phyloP scores from a whole-genome alignment of 768 basidiomycete genomes.

The Cystofilobasidium bisporidii region DNA sequence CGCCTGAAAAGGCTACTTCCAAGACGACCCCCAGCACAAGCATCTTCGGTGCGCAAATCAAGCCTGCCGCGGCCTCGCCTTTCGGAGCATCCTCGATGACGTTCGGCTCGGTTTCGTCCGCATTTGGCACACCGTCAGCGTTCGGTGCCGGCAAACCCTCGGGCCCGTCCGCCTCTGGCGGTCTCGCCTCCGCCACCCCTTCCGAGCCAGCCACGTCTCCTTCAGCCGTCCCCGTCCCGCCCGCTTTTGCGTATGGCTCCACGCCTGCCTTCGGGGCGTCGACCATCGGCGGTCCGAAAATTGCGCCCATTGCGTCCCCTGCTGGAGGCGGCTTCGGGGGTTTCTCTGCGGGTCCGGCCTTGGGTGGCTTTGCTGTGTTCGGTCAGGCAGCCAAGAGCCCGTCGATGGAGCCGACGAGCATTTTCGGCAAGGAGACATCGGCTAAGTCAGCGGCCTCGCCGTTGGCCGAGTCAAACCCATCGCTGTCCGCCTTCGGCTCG shows the following conservation, averaged over 20 bases:
- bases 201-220: neutral
- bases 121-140: conserved; percentile 1
- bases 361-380: too few species aligned
- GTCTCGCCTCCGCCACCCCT: neutral
- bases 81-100: conserved; percentile 23
- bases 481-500: too few species aligned
- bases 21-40: too few species aligned
- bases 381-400: too few species aligned
- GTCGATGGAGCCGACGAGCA: too few species aligned
- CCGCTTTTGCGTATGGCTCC: neutral
- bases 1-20: too few species aligned
- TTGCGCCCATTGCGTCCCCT: neutral
- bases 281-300: conserved; percentile 15
- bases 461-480: too few species aligned
- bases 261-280: conserved; percentile 17
- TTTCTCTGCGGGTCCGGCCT: neutral
- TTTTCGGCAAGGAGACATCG: too few species aligned
- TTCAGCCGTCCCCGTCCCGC: neutral
- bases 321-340: conserved; percentile 14
- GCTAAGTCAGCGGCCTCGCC: too few species aligned
- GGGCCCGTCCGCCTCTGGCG: neutral
- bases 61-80: neutral
- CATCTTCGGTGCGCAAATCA: neutral
- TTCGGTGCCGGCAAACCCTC: neutral
- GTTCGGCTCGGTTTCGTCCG: neutral